Evolutionary conservation across 192 early-diverging fungal genomes (phyloP).

Genomic region (Linnemannia schmuckeri): DNA sequence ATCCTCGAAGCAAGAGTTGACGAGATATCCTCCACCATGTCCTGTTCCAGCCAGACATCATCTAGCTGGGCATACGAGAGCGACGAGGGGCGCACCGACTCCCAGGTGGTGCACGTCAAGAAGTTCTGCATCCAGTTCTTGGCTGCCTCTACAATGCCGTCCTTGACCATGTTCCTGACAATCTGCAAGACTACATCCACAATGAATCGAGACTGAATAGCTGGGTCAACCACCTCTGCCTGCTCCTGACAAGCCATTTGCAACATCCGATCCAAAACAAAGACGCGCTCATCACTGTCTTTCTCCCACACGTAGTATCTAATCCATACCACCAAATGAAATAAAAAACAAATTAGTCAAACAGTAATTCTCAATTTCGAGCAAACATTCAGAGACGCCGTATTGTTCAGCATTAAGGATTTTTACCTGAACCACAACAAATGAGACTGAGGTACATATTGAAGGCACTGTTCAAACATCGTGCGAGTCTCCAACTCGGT

Average conservation of each 20-base stretch:
- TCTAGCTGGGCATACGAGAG: slow-evolving; percentile 29
- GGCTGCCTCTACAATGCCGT: slow-evolving; percentile 29
- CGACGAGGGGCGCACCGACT: slow-evolving; percentile 18
- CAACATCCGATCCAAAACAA: slow-evolving; percentile 43
- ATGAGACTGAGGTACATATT: slow-evolving; percentile 19
- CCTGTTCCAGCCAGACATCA: slow-evolving; percentile 37
- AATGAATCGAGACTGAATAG: slow-evolving; percentile 22
- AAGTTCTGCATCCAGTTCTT: slow-evolving; percentile 52
- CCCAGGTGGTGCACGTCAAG: slow-evolving; percentile 31
- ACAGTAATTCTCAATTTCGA: background rate
- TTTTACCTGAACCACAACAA: slow-evolving; percentile 43
- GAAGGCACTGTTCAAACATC: slow-evolving; percentile 32
- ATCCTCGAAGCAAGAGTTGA: slow-evolving; percentile 30
- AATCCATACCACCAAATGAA: background rate
- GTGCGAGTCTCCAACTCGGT: slow-evolving; percentile 1
- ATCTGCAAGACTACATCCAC: slow-evolving; percentile 42
- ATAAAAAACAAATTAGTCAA: background rate
- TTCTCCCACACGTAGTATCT: slow-evolving; percentile 44
- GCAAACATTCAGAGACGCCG: background rate
- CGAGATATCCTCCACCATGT: slow-evolving; percentile 41
- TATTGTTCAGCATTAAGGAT: background rate
- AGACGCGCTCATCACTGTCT: slow-evolving; percentile 14
- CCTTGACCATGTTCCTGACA: slow-evolving; percentile 16
- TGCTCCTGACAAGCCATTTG: slow-evolving; percentile 24
- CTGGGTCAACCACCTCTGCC: background rate